Evolutionary conservation across 2,329 filamentous ascomycete species (phyloP).

Genomic region (Byssothecium circinans): DNA sequence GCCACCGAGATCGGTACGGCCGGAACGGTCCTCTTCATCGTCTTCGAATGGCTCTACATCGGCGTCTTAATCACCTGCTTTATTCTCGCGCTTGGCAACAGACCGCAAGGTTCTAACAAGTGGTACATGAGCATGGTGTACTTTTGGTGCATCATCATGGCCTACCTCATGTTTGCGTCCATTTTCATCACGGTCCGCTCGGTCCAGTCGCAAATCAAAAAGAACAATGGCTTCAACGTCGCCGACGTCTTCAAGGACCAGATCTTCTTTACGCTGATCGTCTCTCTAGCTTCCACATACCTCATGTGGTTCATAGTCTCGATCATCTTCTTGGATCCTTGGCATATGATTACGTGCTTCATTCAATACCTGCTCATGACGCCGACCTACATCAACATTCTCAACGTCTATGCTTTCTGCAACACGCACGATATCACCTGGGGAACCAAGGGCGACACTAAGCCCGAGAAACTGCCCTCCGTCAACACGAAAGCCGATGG

Average conservation of each 20-base stretch:
- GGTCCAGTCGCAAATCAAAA: constrained; percentile 69
- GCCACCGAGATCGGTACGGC: constrained; percentile 74
- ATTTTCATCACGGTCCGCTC: constrained; percentile 90
- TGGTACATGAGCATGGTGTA: constrained; percentile 97
- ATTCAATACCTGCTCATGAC: constrained; percentile 93
- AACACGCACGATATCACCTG: constrained; percentile 98
- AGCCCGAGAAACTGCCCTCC: constrained; percentile 83
- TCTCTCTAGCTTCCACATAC: constrained; percentile 90
- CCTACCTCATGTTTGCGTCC: constrained; percentile 89
- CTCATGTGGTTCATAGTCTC: constrained; percentile 90
- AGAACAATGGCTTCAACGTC: constrained; percentile 67
- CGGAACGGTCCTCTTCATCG: constrained; percentile 78
- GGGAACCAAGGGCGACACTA: constrained; percentile 98
- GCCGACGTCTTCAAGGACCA: constrained; percentile 78
- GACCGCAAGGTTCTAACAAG: constrained; percentile 88
- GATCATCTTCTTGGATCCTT: constrained; percentile 94
- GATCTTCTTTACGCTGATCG: constrained; percentile 89
- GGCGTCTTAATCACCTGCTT: constrained; percentile 92
- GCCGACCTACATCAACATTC: constrained; percentile 95
- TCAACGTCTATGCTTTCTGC: constrained; percentile 99
- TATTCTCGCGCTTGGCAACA: constrained; percentile 89
- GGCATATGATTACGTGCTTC: constrained; percentile 98
- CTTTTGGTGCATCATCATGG: constrained; percentile 96
- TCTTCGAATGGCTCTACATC: constrained; percentile 96
- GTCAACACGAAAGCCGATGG: constrained; percentile 91